Conservation (phyloP, 805 yeast species). For the Candida corydali region DNA sequence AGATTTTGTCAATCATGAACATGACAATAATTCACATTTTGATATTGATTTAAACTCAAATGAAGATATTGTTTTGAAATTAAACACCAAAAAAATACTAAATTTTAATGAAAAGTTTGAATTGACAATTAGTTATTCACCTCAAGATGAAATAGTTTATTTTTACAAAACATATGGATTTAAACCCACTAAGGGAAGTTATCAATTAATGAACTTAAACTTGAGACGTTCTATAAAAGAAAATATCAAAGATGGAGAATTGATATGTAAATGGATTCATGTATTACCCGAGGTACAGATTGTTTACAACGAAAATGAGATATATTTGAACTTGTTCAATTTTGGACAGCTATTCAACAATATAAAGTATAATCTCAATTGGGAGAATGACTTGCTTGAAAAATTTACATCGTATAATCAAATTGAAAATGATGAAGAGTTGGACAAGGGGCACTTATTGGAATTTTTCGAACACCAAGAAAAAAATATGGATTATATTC, state of each 20-base stretch:
- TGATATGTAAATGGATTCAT: constrained; percentile 25
- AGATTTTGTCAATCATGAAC: constrained; percentile 62
- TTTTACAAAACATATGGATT: constrained; percentile 30
- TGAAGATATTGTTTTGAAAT: constrained; percentile 63
- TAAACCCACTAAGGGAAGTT: constrained; percentile 16
- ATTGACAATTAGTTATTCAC: constrained; percentile 23
- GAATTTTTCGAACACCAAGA: constrained; percentile 22
- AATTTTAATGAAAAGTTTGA: constrained; percentile 13
- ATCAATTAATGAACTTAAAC: constrained; percentile 9
- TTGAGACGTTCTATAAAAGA: constrained; percentile 1
- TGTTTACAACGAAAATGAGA: constrained; percentile 8
- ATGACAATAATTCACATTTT: constrained; percentile 48
- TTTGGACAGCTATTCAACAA: constrained; percentile 37
- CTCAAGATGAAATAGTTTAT: constrained; percentile 18
- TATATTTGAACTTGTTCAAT: constrained; percentile 15
- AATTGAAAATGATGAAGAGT: constrained; percentile 20
- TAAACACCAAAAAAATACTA: constrained; percentile 13
- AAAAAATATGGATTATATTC: constrained; percentile 20
- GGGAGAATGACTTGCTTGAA: constrained; percentile 16
- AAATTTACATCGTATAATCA: constrained; percentile 16
- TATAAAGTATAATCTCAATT: constrained; percentile 69
- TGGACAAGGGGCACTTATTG: constrained; percentile 22
- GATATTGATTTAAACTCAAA: constrained; percentile 49
- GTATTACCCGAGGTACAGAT: constrained; percentile 25
- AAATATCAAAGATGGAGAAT: constrained; percentile 1